Evolutionary conservation across 495 filamentous ascomycete genomes (phyloP).

Genomic region (Penicillium subrubescens): DNA sequence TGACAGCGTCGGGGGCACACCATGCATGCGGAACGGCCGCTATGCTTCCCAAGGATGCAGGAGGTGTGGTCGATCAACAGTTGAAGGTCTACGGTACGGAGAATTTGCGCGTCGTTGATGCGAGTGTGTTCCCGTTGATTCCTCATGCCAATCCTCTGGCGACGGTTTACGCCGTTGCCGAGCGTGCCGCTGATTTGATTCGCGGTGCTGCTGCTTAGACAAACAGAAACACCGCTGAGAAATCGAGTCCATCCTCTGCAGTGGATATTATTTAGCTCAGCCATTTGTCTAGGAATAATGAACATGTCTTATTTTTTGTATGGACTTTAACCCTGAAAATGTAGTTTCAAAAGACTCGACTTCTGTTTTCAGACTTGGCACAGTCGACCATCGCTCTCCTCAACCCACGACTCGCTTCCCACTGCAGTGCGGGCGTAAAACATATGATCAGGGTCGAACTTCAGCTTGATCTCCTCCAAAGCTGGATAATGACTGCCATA

Average conservation of each 20-base stretch:
- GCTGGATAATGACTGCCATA: conserved; percentile 33
- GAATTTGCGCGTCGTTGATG: conserved; percentile 56
- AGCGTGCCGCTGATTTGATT: conserved; percentile 55
- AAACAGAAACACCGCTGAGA: not conserved
- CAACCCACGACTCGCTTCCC: conserved; percentile 49
- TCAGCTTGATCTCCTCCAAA: conserved; percentile 49
- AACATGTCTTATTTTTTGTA: not conserved
- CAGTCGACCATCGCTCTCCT: conserved; percentile 13
- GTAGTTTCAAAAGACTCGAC: not conserved
- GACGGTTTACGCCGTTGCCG: conserved; percentile 56
- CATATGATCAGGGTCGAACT: conserved; percentile 51
- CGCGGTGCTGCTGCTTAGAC: not conserved
- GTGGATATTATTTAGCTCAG: not conserved
- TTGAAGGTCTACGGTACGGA: conserved; percentile 50
- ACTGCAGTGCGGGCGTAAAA: conserved; percentile 55
- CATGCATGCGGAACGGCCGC: conserved; percentile 24
- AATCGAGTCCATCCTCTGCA: not conserved
- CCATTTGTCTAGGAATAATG: not conserved
- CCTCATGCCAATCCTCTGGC: conserved; percentile 52
- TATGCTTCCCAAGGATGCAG: conserved; percentile 47
- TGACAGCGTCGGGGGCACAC: conserved; percentile 8
- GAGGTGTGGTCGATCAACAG: conserved; percentile 51
- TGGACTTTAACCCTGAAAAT: not conserved
- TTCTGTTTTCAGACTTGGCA: conserved; percentile 31
- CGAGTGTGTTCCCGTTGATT: conserved; percentile 53